Evolutionary conservation across 805 yeast genomes (phyloP).

Genomic region (Kodamaea nitidulidarum): DNA sequence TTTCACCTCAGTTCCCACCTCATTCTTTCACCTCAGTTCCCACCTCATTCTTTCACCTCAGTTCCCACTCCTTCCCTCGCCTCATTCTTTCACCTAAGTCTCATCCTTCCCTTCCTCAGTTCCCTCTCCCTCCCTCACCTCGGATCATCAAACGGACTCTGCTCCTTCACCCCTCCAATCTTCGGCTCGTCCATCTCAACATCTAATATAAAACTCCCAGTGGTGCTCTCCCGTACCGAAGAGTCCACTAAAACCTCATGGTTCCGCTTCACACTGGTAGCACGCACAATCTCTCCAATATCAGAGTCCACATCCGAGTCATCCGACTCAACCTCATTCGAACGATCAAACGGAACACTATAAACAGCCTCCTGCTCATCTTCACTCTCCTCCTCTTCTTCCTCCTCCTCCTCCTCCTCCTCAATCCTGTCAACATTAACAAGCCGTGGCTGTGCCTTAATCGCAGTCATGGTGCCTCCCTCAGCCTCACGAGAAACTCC

Average conservation of each 20-base stretch:
- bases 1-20: no score
- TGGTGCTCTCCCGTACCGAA: slow-evolving; percentile 4
- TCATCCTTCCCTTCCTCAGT: no score
- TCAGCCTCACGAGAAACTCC: background rate
- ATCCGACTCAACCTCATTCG: slow-evolving; percentile 24
- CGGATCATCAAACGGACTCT: slow-evolving; percentile 31
- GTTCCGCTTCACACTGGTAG: slow-evolving; percentile 28
- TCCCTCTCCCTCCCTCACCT: background rate
- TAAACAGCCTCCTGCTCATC: slow-evolving; percentile 15
- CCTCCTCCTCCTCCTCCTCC: slow-evolving; percentile 38
- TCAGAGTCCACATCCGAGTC: slow-evolving; percentile 23
- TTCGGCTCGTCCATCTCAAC: slow-evolving; percentile 25
- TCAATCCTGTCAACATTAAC: slow-evolving; percentile 52
- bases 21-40: no score
- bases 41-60: no score
- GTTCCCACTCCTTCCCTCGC: no score
- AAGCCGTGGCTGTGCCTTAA: slow-evolving; percentile 68
- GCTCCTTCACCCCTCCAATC: slow-evolving; percentile 12
- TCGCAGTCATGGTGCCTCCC: slow-evolving; percentile 60
- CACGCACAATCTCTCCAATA: slow-evolving; percentile 41
- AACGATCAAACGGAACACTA: slow-evolving; percentile 1
- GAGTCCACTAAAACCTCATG: slow-evolving; percentile 1
- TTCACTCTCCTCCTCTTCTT: slow-evolving; percentile 14
- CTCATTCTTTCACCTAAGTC: no score
- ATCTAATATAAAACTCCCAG: slow-evolving; percentile 24